Conservation (phyloP, 257 asterid species). For the Jaltomata sinuosa region DNA sequence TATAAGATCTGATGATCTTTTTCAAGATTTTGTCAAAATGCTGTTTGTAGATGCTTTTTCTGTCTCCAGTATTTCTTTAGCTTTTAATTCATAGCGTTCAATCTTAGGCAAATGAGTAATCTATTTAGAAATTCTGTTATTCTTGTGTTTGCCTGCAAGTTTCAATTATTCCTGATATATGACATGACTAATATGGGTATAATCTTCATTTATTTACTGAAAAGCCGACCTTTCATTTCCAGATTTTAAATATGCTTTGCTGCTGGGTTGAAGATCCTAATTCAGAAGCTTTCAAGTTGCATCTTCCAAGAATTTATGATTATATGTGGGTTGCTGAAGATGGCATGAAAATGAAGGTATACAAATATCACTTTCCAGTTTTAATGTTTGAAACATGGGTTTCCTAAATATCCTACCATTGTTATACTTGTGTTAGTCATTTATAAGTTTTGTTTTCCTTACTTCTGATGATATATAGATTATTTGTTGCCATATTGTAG, state of each 20-base stretch:
- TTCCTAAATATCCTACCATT: not conserved
- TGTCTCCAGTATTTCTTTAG: not conserved
- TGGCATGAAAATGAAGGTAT: conserved; percentile 99
- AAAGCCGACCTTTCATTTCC: conserved; percentile 6
- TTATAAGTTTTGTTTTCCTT: not conserved
- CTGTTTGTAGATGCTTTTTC: not conserved
- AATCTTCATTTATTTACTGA: not conserved
- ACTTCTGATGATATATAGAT: not conserved
- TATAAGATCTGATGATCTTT: not conserved
- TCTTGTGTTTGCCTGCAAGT: not conserved
- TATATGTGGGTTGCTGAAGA: conserved; percentile 97
- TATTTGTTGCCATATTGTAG: conserved; percentile 25
- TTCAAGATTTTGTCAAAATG: not conserved
- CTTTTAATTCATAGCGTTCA: not conserved
- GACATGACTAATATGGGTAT: not conserved
- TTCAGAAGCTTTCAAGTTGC: conserved; percentile 96
- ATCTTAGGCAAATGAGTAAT: not conserved
- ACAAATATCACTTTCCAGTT: not conserved
- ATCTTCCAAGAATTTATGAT: conserved; percentile 81
- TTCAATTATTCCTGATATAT: not conserved
- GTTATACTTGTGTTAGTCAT: not conserved
- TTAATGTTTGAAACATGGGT: not conserved
- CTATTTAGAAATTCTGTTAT: not conserved
- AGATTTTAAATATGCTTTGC: conserved; percentile 96
- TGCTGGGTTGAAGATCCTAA: conserved; percentile 97